Base-by-base conservation (phyloP, 2,329 filamentous ascomycete genomes). In the Leptographium lundbergii region DNA sequence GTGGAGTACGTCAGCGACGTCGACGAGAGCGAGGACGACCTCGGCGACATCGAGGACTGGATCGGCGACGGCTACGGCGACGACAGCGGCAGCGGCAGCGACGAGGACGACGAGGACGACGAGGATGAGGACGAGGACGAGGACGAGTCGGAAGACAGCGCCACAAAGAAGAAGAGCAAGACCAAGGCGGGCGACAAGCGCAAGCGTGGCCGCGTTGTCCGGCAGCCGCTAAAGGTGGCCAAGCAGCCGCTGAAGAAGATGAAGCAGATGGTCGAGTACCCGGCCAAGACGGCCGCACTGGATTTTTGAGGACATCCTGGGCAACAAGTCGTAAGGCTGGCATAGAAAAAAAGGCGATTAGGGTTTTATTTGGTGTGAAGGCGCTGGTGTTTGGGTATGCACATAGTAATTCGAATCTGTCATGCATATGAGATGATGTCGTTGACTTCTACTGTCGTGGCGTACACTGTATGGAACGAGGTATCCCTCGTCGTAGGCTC, bases 1-100 rank as follows among this genome's bases (percentile, higher is more conserved):
- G 87, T 97, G 54, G 91, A 97, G 75, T 97, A 96, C 67, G 89
- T 97, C 60, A 92, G 88, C 68, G 94, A 96, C 70, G 75, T 95
- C 59, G 91, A 91, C 54, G 90, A 89, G 69, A 88, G 87, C 64
- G 88, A 91, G 61, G 87, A 89, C 60, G 88, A 90, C 65, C 75
- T 89, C 24, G 84, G 81, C 57, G 88, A 91, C 68, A 81, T 97
- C 56, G 89, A 97, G 72, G 92, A 97, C 69, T 97, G 92, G 92
- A 78, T 96, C 56, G 91, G 86, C 66, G 89, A 84, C 62, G 87
- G 81, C 27, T 81, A 82, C 3, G 81, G 81, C n/a, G 81, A 81
- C 5, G 79, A 81, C 7, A 77, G 78, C 54, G 77, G 77, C 6
- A 80, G 81, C n/a, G 81, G 82, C 2, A 81, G 81, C 13, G 81